These are phyloP conservation scores for Canavalia ensiformis DNA, from an alignment of 306 rosid genomes.

Conservation along the genomic window DNA sequence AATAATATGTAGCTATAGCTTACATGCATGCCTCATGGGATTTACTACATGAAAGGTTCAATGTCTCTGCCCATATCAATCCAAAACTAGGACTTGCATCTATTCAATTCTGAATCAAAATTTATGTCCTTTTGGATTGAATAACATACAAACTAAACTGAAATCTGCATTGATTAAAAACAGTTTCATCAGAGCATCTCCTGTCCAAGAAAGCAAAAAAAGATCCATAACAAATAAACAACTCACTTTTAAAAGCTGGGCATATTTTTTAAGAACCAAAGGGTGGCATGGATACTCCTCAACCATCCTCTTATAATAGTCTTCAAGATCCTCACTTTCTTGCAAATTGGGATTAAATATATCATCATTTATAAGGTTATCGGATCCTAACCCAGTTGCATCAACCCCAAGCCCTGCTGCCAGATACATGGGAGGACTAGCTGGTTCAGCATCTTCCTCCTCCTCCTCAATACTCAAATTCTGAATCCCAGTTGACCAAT, in stretches of 20 bases:
- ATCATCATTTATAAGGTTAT: slow-evolving; percentile 40
- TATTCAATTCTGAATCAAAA: slow-evolving; percentile 26
- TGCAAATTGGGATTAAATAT: slow-evolving; percentile 48
- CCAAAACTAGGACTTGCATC: slow-evolving; percentile 19
- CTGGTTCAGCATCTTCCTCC: slow-evolving; percentile 48
- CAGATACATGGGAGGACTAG: slow-evolving; percentile 74
- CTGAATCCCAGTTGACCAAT: slow-evolving; percentile 40
- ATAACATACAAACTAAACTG: slow-evolving; percentile 10
- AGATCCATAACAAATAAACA: background rate
- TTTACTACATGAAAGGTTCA: slow-evolving; percentile 2
- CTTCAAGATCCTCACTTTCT: slow-evolving; percentile 58
- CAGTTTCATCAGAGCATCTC: slow-evolving; percentile 11
- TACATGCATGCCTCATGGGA: background rate
- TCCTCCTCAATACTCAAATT: slow-evolving; percentile 54
- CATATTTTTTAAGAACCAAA: slow-evolving; percentile 73
- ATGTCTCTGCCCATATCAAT: background rate
- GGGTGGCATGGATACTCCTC: slow-evolving; percentile 72
- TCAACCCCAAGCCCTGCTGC: slow-evolving; percentile 77
- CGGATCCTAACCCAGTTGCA: slow-evolving; percentile 41
- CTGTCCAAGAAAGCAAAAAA: slow-evolving; percentile 1
- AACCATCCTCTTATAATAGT: slow-evolving; percentile 64
- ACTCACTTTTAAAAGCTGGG: slow-evolving; percentile 72
- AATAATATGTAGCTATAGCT: slow-evolving; percentile 1
- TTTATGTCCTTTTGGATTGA: background rate
- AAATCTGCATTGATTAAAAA: slow-evolving; percentile 10